Evolutionary conservation across 2,329 filamentous ascomycete genomes (phyloP).

Genomic region (Colletotrichum tanaceti): DNA sequence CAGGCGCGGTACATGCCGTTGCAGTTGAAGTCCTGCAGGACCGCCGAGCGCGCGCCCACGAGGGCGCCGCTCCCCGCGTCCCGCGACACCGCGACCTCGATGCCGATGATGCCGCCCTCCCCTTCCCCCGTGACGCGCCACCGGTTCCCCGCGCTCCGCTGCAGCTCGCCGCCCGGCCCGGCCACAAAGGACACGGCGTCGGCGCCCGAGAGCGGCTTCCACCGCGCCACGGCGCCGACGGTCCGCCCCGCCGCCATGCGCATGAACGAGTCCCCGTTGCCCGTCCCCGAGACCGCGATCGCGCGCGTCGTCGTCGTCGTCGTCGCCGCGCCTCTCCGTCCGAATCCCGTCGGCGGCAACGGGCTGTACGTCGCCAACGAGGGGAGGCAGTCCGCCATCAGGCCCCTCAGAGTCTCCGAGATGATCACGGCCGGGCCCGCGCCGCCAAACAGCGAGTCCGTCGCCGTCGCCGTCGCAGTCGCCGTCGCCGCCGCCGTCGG

Average conservation of each 20-base stretch:
- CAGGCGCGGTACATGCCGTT: slow-evolving; percentile 89
- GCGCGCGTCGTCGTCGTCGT: slow-evolving; percentile 60
- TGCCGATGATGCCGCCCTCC: slow-evolving; percentile 86
- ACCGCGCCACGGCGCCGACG: slow-evolving; percentile 78
- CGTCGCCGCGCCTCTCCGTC: slow-evolving; percentile 20
- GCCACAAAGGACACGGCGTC: slow-evolving; percentile 73
- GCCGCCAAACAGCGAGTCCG: slow-evolving; percentile 15
- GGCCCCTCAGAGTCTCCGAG: slow-evolving; percentile 56
- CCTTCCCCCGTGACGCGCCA: slow-evolving; percentile 83
- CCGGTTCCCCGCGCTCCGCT: slow-evolving; percentile 77
- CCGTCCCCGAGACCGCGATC: slow-evolving; percentile 78
- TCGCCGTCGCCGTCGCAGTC: too few species aligned
- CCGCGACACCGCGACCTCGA: slow-evolving; percentile 67
- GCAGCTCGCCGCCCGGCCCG: slow-evolving; percentile 78
- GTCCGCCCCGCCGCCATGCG: slow-evolving; percentile 77
- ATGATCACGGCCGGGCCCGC: slow-evolving; percentile 53
- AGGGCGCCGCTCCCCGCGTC: slow-evolving; percentile 58
- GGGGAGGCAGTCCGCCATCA: slow-evolving; percentile 72
- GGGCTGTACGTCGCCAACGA: slow-evolving; percentile 57
- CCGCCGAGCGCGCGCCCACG: slow-evolving; percentile 57
- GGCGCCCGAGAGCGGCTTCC: slow-evolving; percentile 63
- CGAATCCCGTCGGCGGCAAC: slow-evolving; percentile 21
- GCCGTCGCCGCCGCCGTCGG: slow-evolving; percentile 42
- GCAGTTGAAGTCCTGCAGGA: slow-evolving; percentile 85
- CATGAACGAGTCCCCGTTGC: slow-evolving; percentile 90